phyloP scores from a whole-genome alignment of 768 basidiomycete genomes.

The Leccinum subgranulosum region DNA sequence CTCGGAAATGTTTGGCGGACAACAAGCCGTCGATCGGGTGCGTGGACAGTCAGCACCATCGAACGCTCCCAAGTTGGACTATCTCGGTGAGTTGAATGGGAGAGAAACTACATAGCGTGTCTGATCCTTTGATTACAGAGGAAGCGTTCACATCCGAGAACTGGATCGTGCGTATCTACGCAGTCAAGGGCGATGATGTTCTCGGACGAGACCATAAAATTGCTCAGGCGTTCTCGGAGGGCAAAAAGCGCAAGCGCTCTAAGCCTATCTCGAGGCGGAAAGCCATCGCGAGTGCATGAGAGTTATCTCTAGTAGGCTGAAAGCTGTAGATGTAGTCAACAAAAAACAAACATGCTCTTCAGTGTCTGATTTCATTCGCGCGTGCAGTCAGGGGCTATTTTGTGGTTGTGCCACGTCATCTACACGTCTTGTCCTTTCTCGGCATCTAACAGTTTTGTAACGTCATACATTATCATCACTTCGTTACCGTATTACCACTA shows the following conservation, averaged over 20 bases:
- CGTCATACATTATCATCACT: not conserved
- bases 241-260: slow-evolving; percentile 85
- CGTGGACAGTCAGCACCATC: slow-evolving; percentile 81
- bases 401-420: slow-evolving; percentile 14
- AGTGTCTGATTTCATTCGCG: not conserved
- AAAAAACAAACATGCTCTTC: not conserved
- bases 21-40: slow-evolving; percentile 78
- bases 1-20: slow-evolving; percentile 79
- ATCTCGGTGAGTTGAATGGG: slow-evolving; percentile 59
- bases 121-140: slow-evolving; percentile 42
- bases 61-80: slow-evolving; percentile 78
- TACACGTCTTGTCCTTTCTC: not conserved
- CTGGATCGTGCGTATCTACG: slow-evolving; percentile 97
- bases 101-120: not conserved
- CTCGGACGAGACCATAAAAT: slow-evolving; percentile 88
- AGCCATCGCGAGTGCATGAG: slow-evolving; percentile 30
- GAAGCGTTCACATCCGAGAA: slow-evolving; percentile 99
- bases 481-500: slow-evolving; percentile 10
- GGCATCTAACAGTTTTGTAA: not conserved
- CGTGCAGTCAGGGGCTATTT: slow-evolving; percentile 4
- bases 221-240: slow-evolving; percentile 79
- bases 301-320: not conserved
- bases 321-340: not conserved
- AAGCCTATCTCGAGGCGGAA: slow-evolving; percentile 65
- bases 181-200: slow-evolving; percentile 91